Conservation (phyloP, 1,139 yeast species). For the Petasospora fabianii region DNA sequence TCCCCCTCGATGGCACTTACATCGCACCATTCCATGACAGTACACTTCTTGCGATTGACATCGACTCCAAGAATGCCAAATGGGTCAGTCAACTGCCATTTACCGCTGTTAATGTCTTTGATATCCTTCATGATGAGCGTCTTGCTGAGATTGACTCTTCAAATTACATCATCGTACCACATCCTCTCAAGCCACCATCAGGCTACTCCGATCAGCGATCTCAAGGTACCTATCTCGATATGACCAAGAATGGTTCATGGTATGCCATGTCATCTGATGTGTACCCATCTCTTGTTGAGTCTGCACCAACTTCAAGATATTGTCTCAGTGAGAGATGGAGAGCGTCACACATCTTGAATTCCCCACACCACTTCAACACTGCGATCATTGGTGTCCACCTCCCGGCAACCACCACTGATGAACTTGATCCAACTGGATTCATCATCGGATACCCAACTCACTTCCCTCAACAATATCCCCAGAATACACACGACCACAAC, state of each 20-base stretch:
- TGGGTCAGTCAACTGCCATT: constrained; percentile 74
- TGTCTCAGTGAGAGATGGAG: constrained; percentile 45
- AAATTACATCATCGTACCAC: constrained; percentile 53
- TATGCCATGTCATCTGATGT: constrained; percentile 76
- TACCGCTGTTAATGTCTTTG: constrained; percentile 70
- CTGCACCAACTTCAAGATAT: constrained; percentile 70
- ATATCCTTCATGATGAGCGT: constrained; percentile 42
- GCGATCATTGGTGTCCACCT: constrained; percentile 52
- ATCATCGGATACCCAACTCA: constrained; percentile 23
- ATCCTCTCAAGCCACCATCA: constrained; percentile 49
- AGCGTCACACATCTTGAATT: constrained; percentile 32
- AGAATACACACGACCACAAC: constrained; percentile 8
- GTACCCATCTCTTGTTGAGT: constrained; percentile 76
- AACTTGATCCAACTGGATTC: constrained; percentile 9
- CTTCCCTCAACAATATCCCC: constrained; percentile 20
- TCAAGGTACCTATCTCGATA: constrained; percentile 25
- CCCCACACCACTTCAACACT: constrained; percentile 29
- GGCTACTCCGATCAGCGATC: constrained; percentile 24
- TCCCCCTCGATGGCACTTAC: constrained; percentile 66
- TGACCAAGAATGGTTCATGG: constrained; percentile 43
- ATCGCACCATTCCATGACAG: constrained; percentile 83
- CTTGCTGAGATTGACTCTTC: constrained; percentile 23
- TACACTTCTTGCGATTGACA: constrained; percentile 63
- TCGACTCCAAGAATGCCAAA: constrained; percentile 60
- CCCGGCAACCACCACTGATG: constrained; percentile 5